Percentiles rank a stretch among this genome's conserved stretches.
These are phyloP conservation scores for Aristolochia contorta DNA, from an alignment of 164 flowering plant genomes.

Conservation along the genomic window DNA sequence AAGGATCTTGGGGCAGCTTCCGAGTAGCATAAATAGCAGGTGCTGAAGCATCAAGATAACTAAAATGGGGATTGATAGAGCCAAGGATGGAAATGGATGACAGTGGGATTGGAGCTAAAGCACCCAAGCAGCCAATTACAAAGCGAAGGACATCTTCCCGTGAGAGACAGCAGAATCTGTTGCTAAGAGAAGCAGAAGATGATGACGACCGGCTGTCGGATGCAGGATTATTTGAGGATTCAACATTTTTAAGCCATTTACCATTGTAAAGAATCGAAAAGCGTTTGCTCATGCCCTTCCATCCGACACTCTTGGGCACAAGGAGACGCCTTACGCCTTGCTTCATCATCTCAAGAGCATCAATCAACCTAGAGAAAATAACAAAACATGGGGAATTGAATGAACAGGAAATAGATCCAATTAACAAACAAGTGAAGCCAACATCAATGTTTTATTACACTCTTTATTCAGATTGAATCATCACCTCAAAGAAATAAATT, in stretches of 20 bases:
- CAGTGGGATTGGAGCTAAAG: slow-evolving; percentile 88
- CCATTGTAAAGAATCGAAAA: slow-evolving; percentile 89
- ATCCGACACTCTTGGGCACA: slow-evolving; percentile 60
- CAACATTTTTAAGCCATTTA: slow-evolving; percentile 79
- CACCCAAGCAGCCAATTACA: slow-evolving; percentile 88
- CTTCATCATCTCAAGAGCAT: slow-evolving; percentile 96
- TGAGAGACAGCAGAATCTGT: slow-evolving; percentile 79
- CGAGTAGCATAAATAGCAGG: slow-evolving; percentile 51
- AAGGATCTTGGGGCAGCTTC: slow-evolving; percentile 51
- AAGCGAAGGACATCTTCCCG: slow-evolving; percentile 90
- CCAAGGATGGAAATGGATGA: slow-evolving; percentile 73
- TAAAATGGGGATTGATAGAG: slow-evolving; percentile 47
- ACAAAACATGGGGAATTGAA: neutral
- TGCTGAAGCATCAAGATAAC: slow-evolving; percentile 46
- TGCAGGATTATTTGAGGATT: slow-evolving; percentile 29
- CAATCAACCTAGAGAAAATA: slow-evolving; percentile 54
- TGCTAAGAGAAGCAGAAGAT: slow-evolving; percentile 32
- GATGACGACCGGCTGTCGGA: slow-evolving; percentile 26
- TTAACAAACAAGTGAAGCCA: neutral
- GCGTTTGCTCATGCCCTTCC: slow-evolving; percentile 95
- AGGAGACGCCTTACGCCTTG: slow-evolving; percentile 90
- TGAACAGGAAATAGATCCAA: neutral
- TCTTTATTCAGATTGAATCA: neutral
- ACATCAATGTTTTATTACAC: no score
- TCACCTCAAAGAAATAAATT: neutral